phyloP scores from a whole-genome alignment of 768 basidiomycete species.

The Tulasnella sp. region DNA sequence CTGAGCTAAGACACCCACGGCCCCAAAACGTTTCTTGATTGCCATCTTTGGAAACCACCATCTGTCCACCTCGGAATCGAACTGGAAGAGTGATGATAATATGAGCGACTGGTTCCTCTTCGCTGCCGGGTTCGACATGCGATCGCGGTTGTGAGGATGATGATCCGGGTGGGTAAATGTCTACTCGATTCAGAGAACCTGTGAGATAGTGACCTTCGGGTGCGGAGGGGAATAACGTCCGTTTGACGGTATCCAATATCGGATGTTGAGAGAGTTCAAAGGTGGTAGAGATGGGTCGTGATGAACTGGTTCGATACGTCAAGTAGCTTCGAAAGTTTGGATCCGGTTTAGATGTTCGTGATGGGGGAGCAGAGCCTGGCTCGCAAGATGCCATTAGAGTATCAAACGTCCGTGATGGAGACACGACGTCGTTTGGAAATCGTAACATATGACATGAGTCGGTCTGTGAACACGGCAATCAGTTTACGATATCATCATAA shows the following conservation, averaged over 20 bases:
- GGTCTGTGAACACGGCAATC: neutral
- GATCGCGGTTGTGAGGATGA: conserved; percentile 10
- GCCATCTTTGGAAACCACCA: conserved; percentile 43
- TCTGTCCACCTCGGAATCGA: conserved; percentile 53
- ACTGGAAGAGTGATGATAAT: conserved; percentile 62
- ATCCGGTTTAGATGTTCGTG: conserved; percentile 1
- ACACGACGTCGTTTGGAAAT: conserved; percentile 8
- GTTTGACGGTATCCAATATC: conserved; percentile 62
- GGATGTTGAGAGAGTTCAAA: conserved; percentile 73
- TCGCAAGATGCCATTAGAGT: conserved; percentile 14
- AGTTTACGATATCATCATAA: neutral
- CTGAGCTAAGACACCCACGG: conserved; percentile 38
- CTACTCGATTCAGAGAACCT: conserved; percentile 52
- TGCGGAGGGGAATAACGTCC: conserved; percentile 55
- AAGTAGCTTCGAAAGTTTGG: conserved; percentile 50
- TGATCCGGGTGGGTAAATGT: conserved; percentile 50
- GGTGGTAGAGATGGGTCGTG: conserved; percentile 41
- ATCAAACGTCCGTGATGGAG: conserved; percentile 13
- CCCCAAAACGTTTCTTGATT: conserved; percentile 50
- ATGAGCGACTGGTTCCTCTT: conserved; percentile 53
- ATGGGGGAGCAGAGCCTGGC: conserved; percentile 6
- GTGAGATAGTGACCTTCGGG: conserved; percentile 58
- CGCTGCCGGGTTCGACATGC: conserved; percentile 28
- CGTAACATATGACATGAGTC: conserved; percentile 12
- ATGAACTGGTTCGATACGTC: conserved; percentile 50